Evolutionary conservation across 176 grass and related monocot genomes (phyloP).

Genomic region (Stipa capillata): DNA sequence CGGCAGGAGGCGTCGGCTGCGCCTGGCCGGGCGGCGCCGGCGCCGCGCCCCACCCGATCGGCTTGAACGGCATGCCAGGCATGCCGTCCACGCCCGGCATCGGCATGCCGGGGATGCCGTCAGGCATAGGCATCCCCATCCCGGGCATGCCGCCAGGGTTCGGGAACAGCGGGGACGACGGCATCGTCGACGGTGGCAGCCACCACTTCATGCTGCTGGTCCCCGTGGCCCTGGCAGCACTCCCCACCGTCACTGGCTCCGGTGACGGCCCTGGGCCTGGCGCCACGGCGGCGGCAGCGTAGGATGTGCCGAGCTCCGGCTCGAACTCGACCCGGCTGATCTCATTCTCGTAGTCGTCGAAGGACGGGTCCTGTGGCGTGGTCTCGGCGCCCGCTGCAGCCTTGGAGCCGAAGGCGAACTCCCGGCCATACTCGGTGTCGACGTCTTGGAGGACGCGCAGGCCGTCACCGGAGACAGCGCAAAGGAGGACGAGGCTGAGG

Average conservation of each 20-base stretch:
- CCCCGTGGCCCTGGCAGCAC: not conserved
- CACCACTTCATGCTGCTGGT: constrained; percentile 48
- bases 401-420: constrained; percentile 26
- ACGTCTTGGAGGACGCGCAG: constrained; percentile 24
- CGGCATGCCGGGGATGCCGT: constrained; percentile 17
- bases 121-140: constrained; percentile 23
- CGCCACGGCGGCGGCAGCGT: not conserved
- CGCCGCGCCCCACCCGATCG: constrained; percentile 21
- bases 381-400: not conserved
- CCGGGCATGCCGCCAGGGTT: constrained; percentile 41
- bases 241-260: not conserved
- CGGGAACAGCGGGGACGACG: constrained; percentile 48
- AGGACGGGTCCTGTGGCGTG: not conserved
- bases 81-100: not conserved
- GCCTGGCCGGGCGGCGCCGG: not conserved
- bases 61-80: constrained; percentile 35
- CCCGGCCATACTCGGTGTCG: not conserved
- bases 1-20: constrained; percentile 3
- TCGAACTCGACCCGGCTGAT: constrained; percentile 46
- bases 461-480: not conserved
- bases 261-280: not conserved
- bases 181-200: constrained; percentile 50
- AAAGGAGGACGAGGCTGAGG: not conserved
- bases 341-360: constrained; percentile 36
- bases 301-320: constrained; percentile 17